Percentiles rank a stretch among this genome's conserved stretches.
Evolutionary conservation across 805 yeast genomes (phyloP).

Genomic region (Ogataea methylovora): DNA sequence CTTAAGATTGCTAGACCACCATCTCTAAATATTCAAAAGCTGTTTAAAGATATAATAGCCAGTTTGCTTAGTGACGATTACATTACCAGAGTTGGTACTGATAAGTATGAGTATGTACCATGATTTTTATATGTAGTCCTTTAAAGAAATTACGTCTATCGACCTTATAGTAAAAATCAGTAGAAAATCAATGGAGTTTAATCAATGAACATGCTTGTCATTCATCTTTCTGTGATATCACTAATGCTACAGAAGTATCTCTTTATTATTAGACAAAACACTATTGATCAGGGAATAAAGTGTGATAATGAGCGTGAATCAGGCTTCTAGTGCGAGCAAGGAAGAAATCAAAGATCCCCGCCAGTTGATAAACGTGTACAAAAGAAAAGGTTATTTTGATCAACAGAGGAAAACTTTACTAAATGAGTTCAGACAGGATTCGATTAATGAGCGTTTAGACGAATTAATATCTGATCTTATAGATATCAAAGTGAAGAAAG

Average conservation of each 20-base stretch:
- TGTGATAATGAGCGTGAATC: too few relatives aligned
- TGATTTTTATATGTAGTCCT: too few relatives aligned
- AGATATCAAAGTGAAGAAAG: conserved; percentile 37
- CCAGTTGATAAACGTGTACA: conserved; percentile 33
- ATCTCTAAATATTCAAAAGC: conserved; percentile 3
- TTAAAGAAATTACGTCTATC: too few relatives aligned
- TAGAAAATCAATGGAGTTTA: too few relatives aligned
- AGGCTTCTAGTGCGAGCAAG: too few relatives aligned
- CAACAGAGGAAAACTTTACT: conserved; percentile 33
- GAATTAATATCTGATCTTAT: conserved; percentile 34
- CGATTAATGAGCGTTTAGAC: conserved; percentile 32
- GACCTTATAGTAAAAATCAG: too few relatives aligned
- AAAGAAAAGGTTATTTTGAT: conserved; percentile 44
- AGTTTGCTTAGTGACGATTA: conserved; percentile 30
- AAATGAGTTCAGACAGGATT: conserved; percentile 34
- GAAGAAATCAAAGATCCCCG: conserved; percentile 33
- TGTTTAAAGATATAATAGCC: conserved; percentile 20
- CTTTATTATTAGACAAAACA: too few relatives aligned
- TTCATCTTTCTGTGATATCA: too few relatives aligned
- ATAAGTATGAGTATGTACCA: conserved; percentile 9
- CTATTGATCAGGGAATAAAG: too few relatives aligned
- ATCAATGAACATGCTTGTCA: too few relatives aligned
- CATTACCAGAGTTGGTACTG: conserved; percentile 19
- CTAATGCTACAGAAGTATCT: too few relatives aligned
- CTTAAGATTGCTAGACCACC: not conserved